Evolutionary conservation across 164 flowering plant genomes (phyloP), one percentile per base, ranked within the genome.

Genomic region (Umbilicus rupestris): DNA sequence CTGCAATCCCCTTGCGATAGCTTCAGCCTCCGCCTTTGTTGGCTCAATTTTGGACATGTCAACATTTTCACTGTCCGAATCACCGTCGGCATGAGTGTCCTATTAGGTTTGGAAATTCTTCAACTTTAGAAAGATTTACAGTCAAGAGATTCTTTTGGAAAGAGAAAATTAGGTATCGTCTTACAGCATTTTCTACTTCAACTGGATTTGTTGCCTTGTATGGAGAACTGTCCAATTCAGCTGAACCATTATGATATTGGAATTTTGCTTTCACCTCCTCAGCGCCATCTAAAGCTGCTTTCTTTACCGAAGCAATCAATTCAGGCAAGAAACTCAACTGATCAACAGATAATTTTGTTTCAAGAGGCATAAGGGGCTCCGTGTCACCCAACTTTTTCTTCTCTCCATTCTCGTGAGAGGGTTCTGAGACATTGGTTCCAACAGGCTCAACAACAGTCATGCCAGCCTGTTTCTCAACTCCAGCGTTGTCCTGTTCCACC

Each of bases 21-120:
- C 99, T 81, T 95, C 99, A 60, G 71, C 97, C 81, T 95, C 99
- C 20, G 99, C 99, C 71, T 84, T 87, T 62, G 99, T 89, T 26
- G 82, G 89, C 83, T 95, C 99, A 69, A 95, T 95, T 73, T 74
- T 87, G 50, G 85, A 77, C 52, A 19, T 60, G 22, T 71, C 70
- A 42, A 65, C 29, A 74, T 78, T 77, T 35, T 89, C 94, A 75
- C 63, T 78, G 55, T 85, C 92, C 58, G 84, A 84, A 57, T 82
- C 94, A 52, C 71, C 26, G 29, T 84, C 92, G 15, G 75, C 82
- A 58, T 76, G 71, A 7, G 68, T 71, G 69, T 79, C 80, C 98
- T 93, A 66, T 8, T 52, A 30, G 22, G 46, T 63, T 35, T 74
- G 37, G 47, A n/a, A 64, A 5, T 20, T 42, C 0, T 58, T 70